These are phyloP conservation scores for Claviceps quebecensis DNA, from an alignment of 2,329 filamentous ascomycete genomes.

Conservation along the genomic window DNA sequence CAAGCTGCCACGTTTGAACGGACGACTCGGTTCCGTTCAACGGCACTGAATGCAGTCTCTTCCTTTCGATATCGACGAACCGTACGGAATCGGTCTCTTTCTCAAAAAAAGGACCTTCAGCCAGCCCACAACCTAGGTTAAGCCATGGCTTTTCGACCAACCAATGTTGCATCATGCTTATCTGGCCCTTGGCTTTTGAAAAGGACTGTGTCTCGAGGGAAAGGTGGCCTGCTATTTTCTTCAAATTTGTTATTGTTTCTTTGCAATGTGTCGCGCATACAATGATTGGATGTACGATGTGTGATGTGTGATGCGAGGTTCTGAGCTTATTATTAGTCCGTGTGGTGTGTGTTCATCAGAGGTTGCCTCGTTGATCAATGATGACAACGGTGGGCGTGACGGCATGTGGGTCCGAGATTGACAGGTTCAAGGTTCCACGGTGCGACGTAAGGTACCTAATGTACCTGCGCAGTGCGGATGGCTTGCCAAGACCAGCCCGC, in stretches of 20 bases:
- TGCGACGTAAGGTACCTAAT: not conserved
- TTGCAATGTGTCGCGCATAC: not conserved
- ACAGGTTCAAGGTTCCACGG: constrained; percentile 3
- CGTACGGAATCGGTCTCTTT: constrained; percentile 49
- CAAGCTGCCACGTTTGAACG: constrained; percentile 44
- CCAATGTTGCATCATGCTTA: constrained; percentile 24
- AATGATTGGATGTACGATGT: too few species aligned
- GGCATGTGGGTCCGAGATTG: not conserved
- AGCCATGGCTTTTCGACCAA: constrained; percentile 41
- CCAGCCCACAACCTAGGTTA: constrained; percentile 47
- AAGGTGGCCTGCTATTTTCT: not conserved
- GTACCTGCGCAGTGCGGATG: not conserved
- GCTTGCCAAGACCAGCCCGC: not conserved
- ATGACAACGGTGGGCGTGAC: not conserved
- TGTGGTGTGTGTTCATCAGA: not conserved
- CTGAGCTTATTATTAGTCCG: not conserved
- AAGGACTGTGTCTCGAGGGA: not conserved
- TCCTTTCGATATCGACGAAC: constrained; percentile 72
- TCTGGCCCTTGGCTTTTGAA: not conserved
- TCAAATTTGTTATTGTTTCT: not conserved
- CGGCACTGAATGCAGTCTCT: constrained; percentile 58
- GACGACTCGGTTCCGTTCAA: constrained; percentile 49
- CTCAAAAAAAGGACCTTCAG: constrained; percentile 66
- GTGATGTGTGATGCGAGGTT: not conserved
- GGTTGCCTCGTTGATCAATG: not conserved